phyloP scores from a whole-genome alignment of 164 flowering plant genomes.

The Malania oleifera region DNA sequence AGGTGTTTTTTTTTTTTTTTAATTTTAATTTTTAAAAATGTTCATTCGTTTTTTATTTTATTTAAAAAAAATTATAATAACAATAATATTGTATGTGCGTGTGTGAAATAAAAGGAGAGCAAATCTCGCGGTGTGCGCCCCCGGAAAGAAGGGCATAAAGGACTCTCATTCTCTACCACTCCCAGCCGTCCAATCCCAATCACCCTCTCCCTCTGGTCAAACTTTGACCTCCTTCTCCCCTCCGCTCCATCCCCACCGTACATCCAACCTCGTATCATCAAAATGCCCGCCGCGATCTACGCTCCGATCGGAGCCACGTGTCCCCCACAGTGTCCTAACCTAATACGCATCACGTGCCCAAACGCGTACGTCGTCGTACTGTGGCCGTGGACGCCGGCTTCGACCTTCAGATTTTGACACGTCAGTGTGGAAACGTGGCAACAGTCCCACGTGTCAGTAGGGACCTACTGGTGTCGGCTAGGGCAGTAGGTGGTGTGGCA shows the following conservation, averaged over 20 bases:
- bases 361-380: no score
- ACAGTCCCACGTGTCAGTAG: constrained; percentile 9
- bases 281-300: constrained; percentile 10
- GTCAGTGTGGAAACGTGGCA: constrained; percentile 16
- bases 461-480: constrained; percentile 14
- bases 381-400: background rate
- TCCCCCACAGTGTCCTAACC: background rate
- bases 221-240: constrained; percentile 22
- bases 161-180: background rate
- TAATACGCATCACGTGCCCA: no score
- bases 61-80: no score
- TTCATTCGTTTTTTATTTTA: no score
- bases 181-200: constrained; percentile 24
- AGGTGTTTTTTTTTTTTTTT: no score
- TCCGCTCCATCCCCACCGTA: constrained; percentile 2
- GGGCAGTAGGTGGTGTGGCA: constrained; percentile 9
- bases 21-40: no score
- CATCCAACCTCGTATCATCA: constrained; percentile 23
- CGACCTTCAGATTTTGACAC: constrained; percentile 5
- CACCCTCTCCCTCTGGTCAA: constrained; percentile 11
- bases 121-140: constrained; percentile 12
- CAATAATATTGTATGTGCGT: background rate
- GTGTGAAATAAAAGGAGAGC: constrained; percentile 13
- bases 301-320: constrained; percentile 9
- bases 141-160: constrained; percentile 7